These are phyloP conservation scores for Mycena capillaripes DNA, from an alignment of 768 basidiomycete species.

Conservation along the genomic window DNA sequence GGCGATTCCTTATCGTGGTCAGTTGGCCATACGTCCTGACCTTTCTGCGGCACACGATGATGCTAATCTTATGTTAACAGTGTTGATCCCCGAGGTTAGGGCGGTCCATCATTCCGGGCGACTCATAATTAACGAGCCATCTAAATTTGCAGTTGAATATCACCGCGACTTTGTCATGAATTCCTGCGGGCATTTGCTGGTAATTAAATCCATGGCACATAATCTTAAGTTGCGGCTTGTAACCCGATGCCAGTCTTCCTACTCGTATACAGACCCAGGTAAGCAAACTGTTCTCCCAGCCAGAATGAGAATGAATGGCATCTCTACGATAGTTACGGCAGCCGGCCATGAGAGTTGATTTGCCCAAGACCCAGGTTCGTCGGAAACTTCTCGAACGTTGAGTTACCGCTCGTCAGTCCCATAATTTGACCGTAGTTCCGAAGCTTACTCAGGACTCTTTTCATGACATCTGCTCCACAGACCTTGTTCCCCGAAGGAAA, in stretches of 20 bases:
- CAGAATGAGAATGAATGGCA: neutral
- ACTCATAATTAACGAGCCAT: slow-evolving; percentile 5
- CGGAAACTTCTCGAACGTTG: no score
- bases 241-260: neutral
- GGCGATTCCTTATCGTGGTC: neutral
- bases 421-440: no score
- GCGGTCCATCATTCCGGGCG: neutral
- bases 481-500: neutral
- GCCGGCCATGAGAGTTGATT: neutral
- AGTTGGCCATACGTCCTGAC: neutral
- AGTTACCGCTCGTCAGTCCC: no score
- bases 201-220: slow-evolving; percentile 1
- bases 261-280: neutral
- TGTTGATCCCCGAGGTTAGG: slow-evolving; percentile 9
- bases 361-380: neutral
- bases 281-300: neutral
- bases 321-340: neutral
- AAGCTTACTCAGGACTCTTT: neutral
- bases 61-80: slow-evolving; percentile 1
- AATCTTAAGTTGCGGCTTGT: neutral
- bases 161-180: neutral
- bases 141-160: slow-evolving; percentile 3
- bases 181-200: neutral
- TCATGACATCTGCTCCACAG: neutral
- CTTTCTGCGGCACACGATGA: neutral